Evolutionary conservation across 495 filamentous ascomycete genomes (phyloP).

Genomic region (Penicillium macrosclerotiorum): DNA sequence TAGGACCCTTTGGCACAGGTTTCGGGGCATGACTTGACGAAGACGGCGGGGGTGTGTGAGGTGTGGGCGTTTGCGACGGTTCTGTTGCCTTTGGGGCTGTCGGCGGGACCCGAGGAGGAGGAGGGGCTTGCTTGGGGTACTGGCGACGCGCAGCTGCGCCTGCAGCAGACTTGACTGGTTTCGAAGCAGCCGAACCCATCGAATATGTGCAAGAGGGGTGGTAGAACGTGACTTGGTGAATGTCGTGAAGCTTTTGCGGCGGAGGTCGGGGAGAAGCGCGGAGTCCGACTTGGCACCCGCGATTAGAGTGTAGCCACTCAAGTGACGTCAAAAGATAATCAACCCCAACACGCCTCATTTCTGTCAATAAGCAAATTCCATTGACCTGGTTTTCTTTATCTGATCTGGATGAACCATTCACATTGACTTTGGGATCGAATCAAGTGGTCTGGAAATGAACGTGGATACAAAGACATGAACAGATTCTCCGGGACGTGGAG

Average conservation of each 20-base stretch:
- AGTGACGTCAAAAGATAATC: conserved; percentile 30
- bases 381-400: too few relatives aligned
- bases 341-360: not conserved
- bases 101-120: conserved; percentile 26
- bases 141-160: conserved; percentile 50
- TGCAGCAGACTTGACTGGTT: conserved; percentile 55
- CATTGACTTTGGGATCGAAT: too few relatives aligned
- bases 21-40: conserved; percentile 29
- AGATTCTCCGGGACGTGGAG: too few relatives aligned
- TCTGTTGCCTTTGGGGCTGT: conserved; percentile 16
- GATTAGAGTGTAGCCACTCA: conserved; percentile 4
- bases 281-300: conserved; percentile 23
- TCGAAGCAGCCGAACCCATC: conserved; percentile 66
- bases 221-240: conserved; percentile 6
- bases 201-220: not conserved
- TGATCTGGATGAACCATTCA: too few relatives aligned
- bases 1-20: conserved; percentile 26
- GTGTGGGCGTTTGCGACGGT: conserved; percentile 23
- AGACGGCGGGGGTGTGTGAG: conserved; percentile 14
- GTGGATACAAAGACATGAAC: too few relatives aligned
- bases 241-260: conserved; percentile 17
- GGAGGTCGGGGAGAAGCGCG: conserved; percentile 23
- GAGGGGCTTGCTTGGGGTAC: conserved; percentile 52
- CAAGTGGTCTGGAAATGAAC: too few relatives aligned
- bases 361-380: not conserved